Conservation (phyloP, 306 rosid species). For the Casuarina equisetifolia region DNA sequence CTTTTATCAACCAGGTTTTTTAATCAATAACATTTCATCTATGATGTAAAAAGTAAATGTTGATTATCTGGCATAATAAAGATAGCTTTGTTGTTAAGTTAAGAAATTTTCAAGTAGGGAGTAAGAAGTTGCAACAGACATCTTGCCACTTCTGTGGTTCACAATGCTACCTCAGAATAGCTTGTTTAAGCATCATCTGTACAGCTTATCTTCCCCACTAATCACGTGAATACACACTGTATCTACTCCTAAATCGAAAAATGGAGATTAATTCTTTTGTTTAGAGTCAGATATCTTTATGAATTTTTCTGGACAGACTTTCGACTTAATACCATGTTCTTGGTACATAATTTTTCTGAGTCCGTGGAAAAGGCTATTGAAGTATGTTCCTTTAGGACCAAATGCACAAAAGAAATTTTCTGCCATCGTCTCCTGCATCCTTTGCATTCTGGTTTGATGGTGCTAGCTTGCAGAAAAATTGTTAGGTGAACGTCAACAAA, state of each 20-base stretch:
- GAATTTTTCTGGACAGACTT: no score
- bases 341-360: neutral
- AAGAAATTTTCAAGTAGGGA: neutral
- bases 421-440: neutral
- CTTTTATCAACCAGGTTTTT: slow-evolving; percentile 53
- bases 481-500: neutral
- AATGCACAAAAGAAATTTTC: neutral
- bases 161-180: neutral
- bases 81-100: slow-evolving; percentile 7
- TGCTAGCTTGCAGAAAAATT: neutral
- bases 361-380: neutral
- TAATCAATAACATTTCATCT: slow-evolving; percentile 23
- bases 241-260: no score
- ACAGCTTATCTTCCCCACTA: neutral
- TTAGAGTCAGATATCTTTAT: no score
- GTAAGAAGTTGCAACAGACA: neutral
- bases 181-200: no score
- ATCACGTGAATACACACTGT: neutral
- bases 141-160: neutral
- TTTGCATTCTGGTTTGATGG: neutral
- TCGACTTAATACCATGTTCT: neutral
- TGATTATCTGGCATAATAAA: slow-evolving; percentile 15
- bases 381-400: neutral
- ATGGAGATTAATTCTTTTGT: no score
- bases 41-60: slow-evolving; percentile 8